A percentile compares a stretch with the other conserved stretches of the same genome.
Conservation (phyloP, 1,284 basidiomycete species). For the Ceratobasidium sp. region DNA sequence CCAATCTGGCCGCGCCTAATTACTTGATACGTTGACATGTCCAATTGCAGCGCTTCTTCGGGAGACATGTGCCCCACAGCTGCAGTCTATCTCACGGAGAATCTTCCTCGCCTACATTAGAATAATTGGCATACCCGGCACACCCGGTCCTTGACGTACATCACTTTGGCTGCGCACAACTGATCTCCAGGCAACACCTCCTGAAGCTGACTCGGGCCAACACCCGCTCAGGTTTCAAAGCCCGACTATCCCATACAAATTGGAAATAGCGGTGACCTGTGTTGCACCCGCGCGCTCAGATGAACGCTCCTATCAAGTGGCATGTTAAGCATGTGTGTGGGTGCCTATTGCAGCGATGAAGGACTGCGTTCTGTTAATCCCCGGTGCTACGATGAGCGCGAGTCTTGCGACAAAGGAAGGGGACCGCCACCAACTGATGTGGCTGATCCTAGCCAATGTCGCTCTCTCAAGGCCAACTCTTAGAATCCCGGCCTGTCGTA, state of each 20-base stretch:
- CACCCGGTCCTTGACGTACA: conserved; percentile 1
- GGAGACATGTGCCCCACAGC: conserved; percentile 1
- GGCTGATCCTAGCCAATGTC: conserved; percentile 16
- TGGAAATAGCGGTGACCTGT: background rate
- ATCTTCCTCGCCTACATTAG: conserved; percentile 19
- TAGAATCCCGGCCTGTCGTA: conserved; percentile 6
- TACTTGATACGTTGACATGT: background rate
- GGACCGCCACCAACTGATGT: conserved; percentile 12
- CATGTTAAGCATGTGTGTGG: conserved; percentile 9
- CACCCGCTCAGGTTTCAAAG: conserved; percentile 2
- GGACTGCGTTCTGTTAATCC: conserved; percentile 16
- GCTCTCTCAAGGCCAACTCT: background rate
- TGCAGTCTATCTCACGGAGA: conserved; percentile 6
- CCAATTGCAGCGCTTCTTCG: conserved; percentile 4
- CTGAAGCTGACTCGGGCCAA: conserved; percentile 11
- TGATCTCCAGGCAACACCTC: conserved; percentile 28
- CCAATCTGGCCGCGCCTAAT: conserved; percentile 21
- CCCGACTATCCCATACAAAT: background rate
- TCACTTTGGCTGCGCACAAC: conserved; percentile 6
- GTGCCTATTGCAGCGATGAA: conserved; percentile 35
- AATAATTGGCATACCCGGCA: conserved; percentile 11
- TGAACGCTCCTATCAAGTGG: conserved; percentile 40
- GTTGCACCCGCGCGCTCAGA: conserved; percentile 15
- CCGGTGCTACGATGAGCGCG: conserved; percentile 22
- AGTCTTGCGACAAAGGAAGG: conserved; percentile 26